Percentiles rank a stretch among this genome's conserved stretches.
Evolutionary conservation across 371 early-diverging fungal genomes (phyloP).

Genomic region (Saksenaea oblongispora): DNA sequence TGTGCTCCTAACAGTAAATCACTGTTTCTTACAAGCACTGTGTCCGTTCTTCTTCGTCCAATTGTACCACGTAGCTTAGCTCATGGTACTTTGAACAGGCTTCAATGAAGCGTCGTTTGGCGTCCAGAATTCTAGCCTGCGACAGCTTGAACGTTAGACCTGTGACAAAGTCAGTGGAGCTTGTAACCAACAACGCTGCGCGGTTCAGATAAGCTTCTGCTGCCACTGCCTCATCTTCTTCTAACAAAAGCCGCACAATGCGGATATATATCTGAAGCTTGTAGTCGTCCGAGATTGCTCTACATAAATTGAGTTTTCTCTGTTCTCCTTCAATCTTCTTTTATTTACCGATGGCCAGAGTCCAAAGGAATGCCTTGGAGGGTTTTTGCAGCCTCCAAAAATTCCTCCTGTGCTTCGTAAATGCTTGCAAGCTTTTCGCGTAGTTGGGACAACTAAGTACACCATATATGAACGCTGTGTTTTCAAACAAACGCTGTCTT

Average conservation of each 20-base stretch:
- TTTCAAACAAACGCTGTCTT: not conserved
- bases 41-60: constrained; percentile 68
- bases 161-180: constrained; percentile 52
- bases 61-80: constrained; percentile 69
- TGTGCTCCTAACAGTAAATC: not conserved
- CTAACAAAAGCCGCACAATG: constrained; percentile 81
- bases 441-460: constrained; percentile 64
- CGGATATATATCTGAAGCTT: constrained; percentile 82
- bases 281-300: constrained; percentile 74
- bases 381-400: constrained; percentile 76
- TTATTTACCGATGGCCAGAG: constrained; percentile 75
- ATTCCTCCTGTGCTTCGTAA: constrained; percentile 77
- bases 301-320: constrained; percentile 14
- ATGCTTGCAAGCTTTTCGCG: constrained; percentile 75
- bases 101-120: constrained; percentile 83
- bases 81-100: constrained; percentile 86
- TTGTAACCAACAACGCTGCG: constrained; percentile 69
- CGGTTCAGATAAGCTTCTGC: constrained; percentile 86
- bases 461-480: not conserved
- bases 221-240: constrained; percentile 80
- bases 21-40: constrained; percentile 57
- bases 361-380: constrained; percentile 86
- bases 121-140: constrained; percentile 87
- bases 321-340: too few species aligned
- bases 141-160: constrained; percentile 68